Conservation (phyloP, 345 rosid species). For the Melaleuca alternifolia region DNA sequence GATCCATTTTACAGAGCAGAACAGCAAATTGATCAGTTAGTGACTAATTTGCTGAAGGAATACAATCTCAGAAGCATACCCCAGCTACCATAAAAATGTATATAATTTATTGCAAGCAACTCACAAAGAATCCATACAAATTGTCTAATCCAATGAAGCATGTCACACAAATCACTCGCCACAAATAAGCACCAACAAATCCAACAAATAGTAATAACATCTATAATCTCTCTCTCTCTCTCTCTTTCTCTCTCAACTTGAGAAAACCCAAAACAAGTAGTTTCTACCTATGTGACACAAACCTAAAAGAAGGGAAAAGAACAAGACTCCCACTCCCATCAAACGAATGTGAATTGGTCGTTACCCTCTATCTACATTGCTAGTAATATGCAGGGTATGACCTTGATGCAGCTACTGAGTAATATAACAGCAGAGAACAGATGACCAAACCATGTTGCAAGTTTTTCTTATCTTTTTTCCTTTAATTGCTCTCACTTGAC, state of each 20-base stretch:
- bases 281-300: neutral
- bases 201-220: neutral
- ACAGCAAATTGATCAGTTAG: neutral
- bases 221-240: conserved; percentile 1
- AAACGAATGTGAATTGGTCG: neutral
- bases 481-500: conserved; percentile 24
- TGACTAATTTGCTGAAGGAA: neutral
- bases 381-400: neutral
- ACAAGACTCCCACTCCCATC: neutral
- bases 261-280: neutral
- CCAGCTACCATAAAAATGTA: neutral
- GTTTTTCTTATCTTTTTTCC: neutral
- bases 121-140: neutral
- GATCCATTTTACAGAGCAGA: neutral
- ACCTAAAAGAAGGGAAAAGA: conserved; percentile 5
- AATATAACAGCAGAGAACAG: neutral
- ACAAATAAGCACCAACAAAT: conserved; percentile 5
- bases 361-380: conserved; percentile 14
- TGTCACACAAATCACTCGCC: conserved; percentile 11
- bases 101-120: neutral
- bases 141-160: conserved; percentile 1
- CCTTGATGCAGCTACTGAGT: neutral
- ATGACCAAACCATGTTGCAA: neutral
- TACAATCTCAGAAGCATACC: neutral
- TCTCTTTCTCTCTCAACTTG: neutral